Base-by-base conservation (phyloP, 306 rosid species). In the Morella rubra region DNA sequence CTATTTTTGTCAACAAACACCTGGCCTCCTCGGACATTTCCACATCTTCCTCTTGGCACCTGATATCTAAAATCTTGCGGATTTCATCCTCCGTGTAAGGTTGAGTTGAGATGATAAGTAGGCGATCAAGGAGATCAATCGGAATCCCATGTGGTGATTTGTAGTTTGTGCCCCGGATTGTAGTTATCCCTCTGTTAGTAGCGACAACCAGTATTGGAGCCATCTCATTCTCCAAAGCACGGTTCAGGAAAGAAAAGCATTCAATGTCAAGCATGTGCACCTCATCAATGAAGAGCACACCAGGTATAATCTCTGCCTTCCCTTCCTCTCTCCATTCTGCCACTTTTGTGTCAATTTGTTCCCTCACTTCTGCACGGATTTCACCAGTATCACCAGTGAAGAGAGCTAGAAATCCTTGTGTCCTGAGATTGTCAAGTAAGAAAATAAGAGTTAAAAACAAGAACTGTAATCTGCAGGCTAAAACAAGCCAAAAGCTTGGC, bases 301-400 rank as follows among this genome's bases (percentile, higher is more conserved):
- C 99, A 0, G 99, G 99, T 44, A 95, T 93, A 55, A 95, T 92
- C 82, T 95, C 99, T 16, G 99, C 99, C 82, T 95, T 92, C 80
- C 98, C 97, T 89, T 95, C 99, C 80, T 95, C 98, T 74, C 91
- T 90, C 99, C 99, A 95, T 76, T 95, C 98, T 27, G 99, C 99
- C 49, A 95, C 99, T 81, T 95, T 95, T n/a, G 97, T 95, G 89
- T 95, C 96, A 4, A 95, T 95, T 79, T 95, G 99, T 80, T 95
- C 99, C 79, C 97, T 92, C 78, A 95, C 99, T 88, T 95, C 99
- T 61, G 97, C 88, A 27, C 97, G 97, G 73, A 95, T 95, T 86
- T 92, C 99, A 67, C 99, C 99, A 5, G 99, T 92, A 77, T 95
- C 99, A 44, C 99, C 99, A 3, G 99, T 92, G 84, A 95, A 92